Base-by-base conservation (phyloP, 768 basidiomycete genomes). In the Podaxis sp. region DNA sequence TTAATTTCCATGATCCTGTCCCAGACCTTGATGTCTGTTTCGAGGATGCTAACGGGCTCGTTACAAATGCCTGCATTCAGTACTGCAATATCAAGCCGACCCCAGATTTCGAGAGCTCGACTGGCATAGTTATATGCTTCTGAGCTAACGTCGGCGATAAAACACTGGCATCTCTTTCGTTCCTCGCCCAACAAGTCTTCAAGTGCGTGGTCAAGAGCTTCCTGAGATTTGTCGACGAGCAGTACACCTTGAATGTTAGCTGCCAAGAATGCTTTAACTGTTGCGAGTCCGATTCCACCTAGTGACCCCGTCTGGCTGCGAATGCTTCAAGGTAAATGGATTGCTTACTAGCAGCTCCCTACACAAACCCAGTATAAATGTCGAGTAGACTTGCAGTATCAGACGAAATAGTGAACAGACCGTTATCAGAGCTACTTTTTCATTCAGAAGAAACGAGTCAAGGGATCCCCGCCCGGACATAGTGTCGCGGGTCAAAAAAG, bases 1-100 rank as follows among this genome's bases (percentile, higher is more conserved):
- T 66, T 66, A 17, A 66, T 63, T 24, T 63, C 59, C 39, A 66
- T 66, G 3, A 64, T 56, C 59, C 39, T 66, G 19, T 66, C 63
- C 63, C 59, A 66, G 11, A 56, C 30, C 26, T 64, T 60, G 59
- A 57, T 59, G 9, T 44, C 40, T 12, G 61, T 40, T 15, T 59
- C 57, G 5, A 60, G 54, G 15, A 64, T 63, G 42, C 65, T 60
- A n/a, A 40, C 44, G 9, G 40, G 54, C 15, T 33, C 44, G 33
- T 42, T 63, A 44, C 60, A 28, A 12, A 66, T 61, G 2, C 65
- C 65, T 17, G 65, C 65, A 59, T 64, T 64, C 54, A 64, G 52
- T 7, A 66, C 63, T 13, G 63, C 59, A 36, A 66, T 66, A 46
- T 66, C 65, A 28, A 66, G 39, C 26, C 44, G 53, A 36, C 52